phyloP scores from a whole-genome alignment of 2,329 filamentous ascomycete genomes.

The Apiospora hydei region DNA sequence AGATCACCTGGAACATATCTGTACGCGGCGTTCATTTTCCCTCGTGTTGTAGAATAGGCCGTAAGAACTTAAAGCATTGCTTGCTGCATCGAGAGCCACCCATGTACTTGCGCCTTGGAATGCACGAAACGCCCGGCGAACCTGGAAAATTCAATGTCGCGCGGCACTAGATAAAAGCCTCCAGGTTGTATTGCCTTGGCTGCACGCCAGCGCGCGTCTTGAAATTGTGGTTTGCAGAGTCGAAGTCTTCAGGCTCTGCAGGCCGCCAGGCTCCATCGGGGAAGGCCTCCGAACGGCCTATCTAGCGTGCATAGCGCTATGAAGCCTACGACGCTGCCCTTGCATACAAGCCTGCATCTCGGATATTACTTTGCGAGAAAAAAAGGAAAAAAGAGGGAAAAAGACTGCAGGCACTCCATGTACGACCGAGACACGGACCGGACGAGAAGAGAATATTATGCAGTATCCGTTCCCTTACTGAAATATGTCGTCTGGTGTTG shows the following conservation, averaged over 20 bases:
- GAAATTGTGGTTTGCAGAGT: conserved; percentile 5
- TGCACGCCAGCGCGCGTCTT: background rate
- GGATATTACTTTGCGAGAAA: background rate
- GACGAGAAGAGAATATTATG: background rate
- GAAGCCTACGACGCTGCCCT: background rate
- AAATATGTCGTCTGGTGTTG: background rate
- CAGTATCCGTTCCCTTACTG: background rate
- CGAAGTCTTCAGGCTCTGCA: background rate
- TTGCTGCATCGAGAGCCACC: background rate
- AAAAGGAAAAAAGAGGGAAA: background rate
- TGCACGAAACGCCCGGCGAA: background rate
- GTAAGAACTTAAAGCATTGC: background rate
- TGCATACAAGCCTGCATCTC: background rate
- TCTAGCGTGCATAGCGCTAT: conserved; percentile 17
- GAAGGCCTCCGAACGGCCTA: conserved; percentile 16
- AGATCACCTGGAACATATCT: background rate
- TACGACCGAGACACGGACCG: conserved; percentile 4
- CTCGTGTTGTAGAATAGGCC: background rate
- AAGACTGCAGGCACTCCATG: background rate
- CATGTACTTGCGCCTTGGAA: background rate
- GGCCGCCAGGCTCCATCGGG: background rate
- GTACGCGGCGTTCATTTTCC: background rate
- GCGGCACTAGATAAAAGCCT: background rate
- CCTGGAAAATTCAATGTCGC: background rate
- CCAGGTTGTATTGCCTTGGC: background rate